phyloP scores from a whole-genome alignment of 495 filamentous ascomycete genomes.

The Apodospora peruviana region DNA sequence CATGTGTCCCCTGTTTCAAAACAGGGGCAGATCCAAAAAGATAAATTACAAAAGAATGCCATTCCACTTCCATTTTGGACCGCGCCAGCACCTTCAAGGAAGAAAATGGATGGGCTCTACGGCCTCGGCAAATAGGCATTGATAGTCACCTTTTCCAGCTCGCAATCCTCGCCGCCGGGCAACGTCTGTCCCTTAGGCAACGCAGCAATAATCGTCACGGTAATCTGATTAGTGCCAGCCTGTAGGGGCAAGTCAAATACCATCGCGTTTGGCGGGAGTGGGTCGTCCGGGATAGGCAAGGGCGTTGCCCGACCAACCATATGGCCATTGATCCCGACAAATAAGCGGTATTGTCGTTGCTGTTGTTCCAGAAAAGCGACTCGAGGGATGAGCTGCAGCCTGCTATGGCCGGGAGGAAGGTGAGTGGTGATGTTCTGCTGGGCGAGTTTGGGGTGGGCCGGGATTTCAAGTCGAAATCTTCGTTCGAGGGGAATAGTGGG shows the following conservation, averaged over 20 bases:
- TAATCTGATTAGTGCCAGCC: slow-evolving; percentile 60
- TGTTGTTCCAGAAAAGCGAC: slow-evolving; percentile 50
- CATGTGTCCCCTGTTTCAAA: too few species aligned
- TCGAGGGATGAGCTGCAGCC: slow-evolving; percentile 59
- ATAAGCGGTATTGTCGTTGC: slow-evolving; percentile 27
- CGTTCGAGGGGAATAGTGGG: slow-evolving; percentile 51
- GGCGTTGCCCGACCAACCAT: slow-evolving; percentile 51
- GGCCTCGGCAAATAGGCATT: slow-evolving; percentile 18
- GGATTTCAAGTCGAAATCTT: slow-evolving; percentile 51
- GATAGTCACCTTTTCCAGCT: slow-evolving; percentile 60
- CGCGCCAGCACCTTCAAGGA: not conserved
- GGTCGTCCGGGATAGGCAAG: slow-evolving; percentile 38
- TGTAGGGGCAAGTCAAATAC: slow-evolving; percentile 57
- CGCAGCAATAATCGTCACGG: slow-evolving; percentile 59
- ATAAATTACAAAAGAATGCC: too few species aligned
- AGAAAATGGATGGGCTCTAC: not conserved
- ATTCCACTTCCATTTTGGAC: too few species aligned
- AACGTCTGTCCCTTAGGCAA: slow-evolving; percentile 53
- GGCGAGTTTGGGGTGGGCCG: slow-evolving; percentile 52
- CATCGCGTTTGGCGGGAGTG: slow-evolving; percentile 37
- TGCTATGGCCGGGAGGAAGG: slow-evolving; percentile 56
- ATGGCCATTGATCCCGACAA: slow-evolving; percentile 40
- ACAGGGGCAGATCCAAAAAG: too few species aligned
- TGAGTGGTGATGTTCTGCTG: slow-evolving; percentile 66
- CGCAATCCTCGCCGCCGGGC: slow-evolving; percentile 50